A percentile compares a stretch with the other conserved stretches of the same genome.
phyloP scores from a whole-genome alignment of 495 filamentous ascomycete species.

The Apiosordaria backusii region DNA sequence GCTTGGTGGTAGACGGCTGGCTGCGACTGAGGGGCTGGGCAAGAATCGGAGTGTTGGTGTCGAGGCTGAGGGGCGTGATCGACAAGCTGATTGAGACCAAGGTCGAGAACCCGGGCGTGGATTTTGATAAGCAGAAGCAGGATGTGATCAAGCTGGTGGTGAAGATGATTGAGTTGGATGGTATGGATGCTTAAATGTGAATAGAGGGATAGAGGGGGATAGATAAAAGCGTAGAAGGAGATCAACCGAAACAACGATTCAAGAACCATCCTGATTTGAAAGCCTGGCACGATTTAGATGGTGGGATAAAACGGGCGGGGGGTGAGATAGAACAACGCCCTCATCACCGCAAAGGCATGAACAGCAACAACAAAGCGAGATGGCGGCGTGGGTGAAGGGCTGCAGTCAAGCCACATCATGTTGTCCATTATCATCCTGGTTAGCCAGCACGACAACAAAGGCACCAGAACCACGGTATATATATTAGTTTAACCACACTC shows the following conservation, averaged over 20 bases:
- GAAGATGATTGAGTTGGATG: conserved; percentile 80
- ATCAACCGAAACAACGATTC: not conserved
- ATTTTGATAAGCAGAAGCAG: conserved; percentile 46
- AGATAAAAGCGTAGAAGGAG: not conserved
- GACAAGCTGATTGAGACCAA: conserved; percentile 75
- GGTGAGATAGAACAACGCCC: no score
- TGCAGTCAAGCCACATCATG: no score
- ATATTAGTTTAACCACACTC: not conserved
- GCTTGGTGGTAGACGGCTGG: conserved; percentile 92
- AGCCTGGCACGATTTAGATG: no score
- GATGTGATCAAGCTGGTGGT: conserved; percentile 74
- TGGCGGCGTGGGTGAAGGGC: no score
- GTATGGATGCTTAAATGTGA: conserved; percentile 59
- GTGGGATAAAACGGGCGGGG: no score
- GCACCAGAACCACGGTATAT: not conserved
- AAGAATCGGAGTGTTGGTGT: conserved; percentile 85
- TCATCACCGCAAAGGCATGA: no score
- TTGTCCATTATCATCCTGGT: no score
- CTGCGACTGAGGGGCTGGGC: conserved; percentile 88
- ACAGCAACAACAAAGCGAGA: no score
- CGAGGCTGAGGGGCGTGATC: conserved; percentile 76
- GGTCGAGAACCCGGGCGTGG: conserved; percentile 68
- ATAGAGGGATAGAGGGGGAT: not conserved
- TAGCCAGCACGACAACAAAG: not conserved
- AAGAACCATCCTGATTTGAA: not conserved